Conservation (phyloP, 768 basidiomycete genomes). For the Russula ochroleuca region DNA sequence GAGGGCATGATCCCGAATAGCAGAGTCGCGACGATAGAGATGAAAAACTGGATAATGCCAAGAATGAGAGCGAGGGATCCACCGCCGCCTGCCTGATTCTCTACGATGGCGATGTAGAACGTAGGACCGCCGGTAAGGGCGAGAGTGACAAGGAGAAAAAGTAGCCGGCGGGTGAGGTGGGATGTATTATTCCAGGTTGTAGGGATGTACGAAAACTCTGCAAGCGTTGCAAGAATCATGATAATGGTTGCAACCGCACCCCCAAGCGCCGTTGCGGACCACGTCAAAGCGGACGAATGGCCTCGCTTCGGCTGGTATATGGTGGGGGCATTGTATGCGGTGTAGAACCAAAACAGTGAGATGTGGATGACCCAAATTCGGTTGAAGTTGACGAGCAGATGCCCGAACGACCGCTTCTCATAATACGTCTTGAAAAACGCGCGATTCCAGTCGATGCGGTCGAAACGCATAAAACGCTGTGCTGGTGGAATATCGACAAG, state of each 20-base stretch:
- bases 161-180: conserved; percentile 84
- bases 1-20: conserved; percentile 92
- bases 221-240: conserved; percentile 91
- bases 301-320: conserved; percentile 56
- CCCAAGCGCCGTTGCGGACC: conserved; percentile 92
- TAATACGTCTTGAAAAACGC: conserved; percentile 99
- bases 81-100: conserved; percentile 47
- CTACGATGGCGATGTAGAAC: conserved; percentile 87
- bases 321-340: conserved; percentile 85
- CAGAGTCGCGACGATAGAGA: conserved; percentile 80
- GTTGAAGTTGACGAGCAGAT: conserved; percentile 98
- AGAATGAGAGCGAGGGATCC: conserved; percentile 84
- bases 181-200: conserved; percentile 99
- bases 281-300: conserved; percentile 74
- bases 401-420: conserved; percentile 94
- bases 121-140: conserved; percentile 90
- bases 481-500: conserved; percentile 88
- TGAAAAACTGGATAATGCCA: conserved; percentile 94
- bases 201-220: conserved; percentile 96
- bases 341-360: conserved; percentile 94
- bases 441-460: conserved; percentile 92
- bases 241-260: conserved; percentile 94
- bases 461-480: conserved; percentile 95
- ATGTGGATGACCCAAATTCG: conserved; percentile 99
- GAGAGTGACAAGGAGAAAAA: conserved; percentile 88